Base-by-base conservation (phyloP, 2,329 filamentous ascomycete species). In the Cyclaneusma minus region DNA sequence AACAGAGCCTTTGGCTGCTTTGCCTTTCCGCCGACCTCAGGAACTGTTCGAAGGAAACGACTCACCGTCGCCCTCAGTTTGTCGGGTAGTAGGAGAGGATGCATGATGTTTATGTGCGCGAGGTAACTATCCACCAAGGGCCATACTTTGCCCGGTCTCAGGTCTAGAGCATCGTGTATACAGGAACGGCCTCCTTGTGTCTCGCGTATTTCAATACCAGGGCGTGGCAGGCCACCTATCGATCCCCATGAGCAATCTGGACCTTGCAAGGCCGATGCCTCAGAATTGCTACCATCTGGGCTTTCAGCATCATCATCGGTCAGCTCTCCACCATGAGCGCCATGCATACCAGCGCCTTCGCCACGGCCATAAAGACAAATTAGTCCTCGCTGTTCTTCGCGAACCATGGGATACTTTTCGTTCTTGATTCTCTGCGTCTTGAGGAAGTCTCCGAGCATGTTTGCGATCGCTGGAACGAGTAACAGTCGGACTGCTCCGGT, bases 401-500 rank as follows among this genome's bases (percentile, higher is more conserved):
- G 60, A 15, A 70, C 62, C 48, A 89, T 78, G 0, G 84, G 81
- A 45, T 84, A 91, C 36, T 78, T 68, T 29, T 69, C 66, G 27
- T 62, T 61, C 16, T 60, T 56, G 41, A 73, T 58, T 16, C 58
- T 60, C 27, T 63, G 56, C 3, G 45, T 46, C 13, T 57, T 49
- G 29, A 71, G 47, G 14, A 58, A 56, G 25, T 58, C 38, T 30
- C 50, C 29, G 17, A 81, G 70, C 44, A 94, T 45, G 34, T 62
- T 54, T 44, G 60, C 53, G 29, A 89, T 82, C 0, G 72, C 64
- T 0, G 65, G 65, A 72, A 78, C 84, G 24, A 66, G 61, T 15
- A 95, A 56, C 11, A 95, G 58, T 35, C 84, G 68, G 26, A 89
- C 81, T 1, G 84, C 84, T n/a, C 83, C 70, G 1, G 85, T 94